Conservation (phyloP, 306 rosid species). For the Cicer arietinum region DNA sequence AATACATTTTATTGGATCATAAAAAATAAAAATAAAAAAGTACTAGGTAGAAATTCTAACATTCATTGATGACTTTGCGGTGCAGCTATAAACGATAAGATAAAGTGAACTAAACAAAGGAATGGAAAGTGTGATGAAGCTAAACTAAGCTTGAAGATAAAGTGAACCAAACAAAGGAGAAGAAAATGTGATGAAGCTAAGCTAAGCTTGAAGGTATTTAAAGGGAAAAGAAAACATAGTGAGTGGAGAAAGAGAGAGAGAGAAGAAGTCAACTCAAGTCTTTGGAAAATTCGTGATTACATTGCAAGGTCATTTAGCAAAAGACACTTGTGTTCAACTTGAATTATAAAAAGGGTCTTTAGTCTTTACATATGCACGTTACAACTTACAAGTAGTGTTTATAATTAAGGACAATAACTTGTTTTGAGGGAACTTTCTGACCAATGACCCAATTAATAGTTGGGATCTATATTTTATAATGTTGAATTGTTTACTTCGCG, state of each 20-base stretch:
- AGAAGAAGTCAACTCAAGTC: conserved; percentile 18
- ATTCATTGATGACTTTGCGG: conserved; percentile 18
- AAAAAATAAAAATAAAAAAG: background rate
- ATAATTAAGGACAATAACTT: background rate
- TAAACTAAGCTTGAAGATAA: background rate
- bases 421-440: background rate
- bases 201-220: conserved; percentile 27
- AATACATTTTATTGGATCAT: background rate
- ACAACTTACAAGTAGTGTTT: background rate
- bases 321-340: background rate
- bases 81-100: background rate
- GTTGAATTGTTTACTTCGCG: background rate
- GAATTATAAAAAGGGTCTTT: background rate
- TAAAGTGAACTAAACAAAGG: conserved; percentile 3
- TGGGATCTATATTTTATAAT: no score
- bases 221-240: background rate
- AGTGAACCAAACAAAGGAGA: background rate
- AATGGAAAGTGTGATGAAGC: conserved; percentile 1
- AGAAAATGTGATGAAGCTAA: background rate
- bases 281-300: background rate
- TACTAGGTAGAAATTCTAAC: background rate
- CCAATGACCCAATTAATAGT: background rate
- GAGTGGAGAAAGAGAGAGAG: background rate
- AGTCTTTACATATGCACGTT: no score
- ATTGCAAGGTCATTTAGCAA: background rate